Evolutionary conservation across 306 rosid genomes (phyloP), one percentile per base, ranked within the genome.

Genomic region (Acacia crassicarpa): DNA sequence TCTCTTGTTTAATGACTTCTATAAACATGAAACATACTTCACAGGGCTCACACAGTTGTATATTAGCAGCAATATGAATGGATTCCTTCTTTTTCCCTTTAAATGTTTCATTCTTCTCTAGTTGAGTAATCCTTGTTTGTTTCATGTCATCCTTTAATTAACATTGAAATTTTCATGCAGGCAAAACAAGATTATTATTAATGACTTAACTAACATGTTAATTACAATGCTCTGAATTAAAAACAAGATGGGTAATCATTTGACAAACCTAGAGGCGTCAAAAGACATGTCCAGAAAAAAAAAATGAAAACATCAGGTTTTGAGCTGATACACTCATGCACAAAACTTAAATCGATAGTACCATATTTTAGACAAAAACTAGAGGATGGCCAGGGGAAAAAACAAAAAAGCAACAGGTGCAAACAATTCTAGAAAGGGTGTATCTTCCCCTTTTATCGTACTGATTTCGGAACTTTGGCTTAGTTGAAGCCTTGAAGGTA

Each of bases 1-100:
- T 11, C 19, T 44, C 76, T 51, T 56, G 3, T 8, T 44, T 45
- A 77, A 76, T 53, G 27, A 82, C 48, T 63, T 32, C 35, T 73
- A 35, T 44, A 83, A 58, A 81, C 49, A 80, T 69, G 82, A 22
- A 61, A 63, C 45, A 71, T 62, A 83, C 80, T 73, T 72, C 69
- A 85, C 89, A 83, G 75, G 78, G 75, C 79, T 77, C 58, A 86
- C 75, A 87, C 80, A 22, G 71, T 80, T 81, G 89, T 86, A 87
- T 70, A 85, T 80, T 75, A 83, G 83, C 82, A 74, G 83, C 76
- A 17, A 35, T 22, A 84, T 81, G 85, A 78, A 81, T 58, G 80
- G 79, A 75, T 83, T 82, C 76, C 56, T 72, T 25, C 43, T 72
- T 73, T 73, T 49, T 19, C 48, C 13, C 54, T 67, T 71, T 43